These are phyloP conservation scores for Aphanocladium album DNA, from an alignment of 2,329 filamentous ascomycete genomes.

Conservation along the genomic window DNA sequence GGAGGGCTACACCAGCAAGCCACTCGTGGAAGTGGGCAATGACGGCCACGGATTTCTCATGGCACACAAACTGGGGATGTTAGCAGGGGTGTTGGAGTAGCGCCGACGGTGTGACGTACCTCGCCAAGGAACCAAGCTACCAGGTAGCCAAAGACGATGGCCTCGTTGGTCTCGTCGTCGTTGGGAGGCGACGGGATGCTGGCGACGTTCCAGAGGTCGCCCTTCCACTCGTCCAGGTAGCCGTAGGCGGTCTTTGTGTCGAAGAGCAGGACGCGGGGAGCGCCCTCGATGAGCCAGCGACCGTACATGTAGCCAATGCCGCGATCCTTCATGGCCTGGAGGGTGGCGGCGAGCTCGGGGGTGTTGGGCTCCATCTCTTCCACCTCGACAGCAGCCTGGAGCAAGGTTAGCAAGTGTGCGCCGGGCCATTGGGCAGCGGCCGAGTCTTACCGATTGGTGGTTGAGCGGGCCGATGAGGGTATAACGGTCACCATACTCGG, in stretches of 20 bases:
- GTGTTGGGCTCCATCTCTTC: constrained; percentile 84
- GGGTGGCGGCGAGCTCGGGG: constrained; percentile 73
- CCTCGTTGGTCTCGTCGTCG: constrained; percentile 94
- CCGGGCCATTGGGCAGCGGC: not conserved
- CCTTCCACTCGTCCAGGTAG: constrained; percentile 94
- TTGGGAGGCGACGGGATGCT: constrained; percentile 89
- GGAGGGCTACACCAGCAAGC: constrained; percentile 89
- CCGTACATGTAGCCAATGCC: constrained; percentile 89
- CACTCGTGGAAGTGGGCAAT: constrained; percentile 99
- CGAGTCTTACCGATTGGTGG: constrained; percentile 67
- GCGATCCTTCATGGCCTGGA: constrained; percentile 87
- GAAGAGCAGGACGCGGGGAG: constrained; percentile 87
- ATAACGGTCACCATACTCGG: constrained; percentile 97
- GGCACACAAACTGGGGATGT: constrained; percentile 71
- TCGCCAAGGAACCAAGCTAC: constrained; percentile 98
- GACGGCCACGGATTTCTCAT: constrained; percentile 86
- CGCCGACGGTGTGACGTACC: constrained; percentile 44
- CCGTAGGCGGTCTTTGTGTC: constrained; percentile 91
- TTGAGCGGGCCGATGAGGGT: constrained; percentile 94
- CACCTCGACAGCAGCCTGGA: constrained; percentile 93
- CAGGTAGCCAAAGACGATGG: constrained; percentile 94
- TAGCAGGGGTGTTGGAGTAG: constrained; percentile 6
- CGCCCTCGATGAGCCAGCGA: constrained; percentile 95
- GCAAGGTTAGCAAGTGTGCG: not conserved
- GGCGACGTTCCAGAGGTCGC: constrained; percentile 87